Conservation (phyloP, 352 stramenopile genomes). For the Phytophthora boehmeriae region DNA sequence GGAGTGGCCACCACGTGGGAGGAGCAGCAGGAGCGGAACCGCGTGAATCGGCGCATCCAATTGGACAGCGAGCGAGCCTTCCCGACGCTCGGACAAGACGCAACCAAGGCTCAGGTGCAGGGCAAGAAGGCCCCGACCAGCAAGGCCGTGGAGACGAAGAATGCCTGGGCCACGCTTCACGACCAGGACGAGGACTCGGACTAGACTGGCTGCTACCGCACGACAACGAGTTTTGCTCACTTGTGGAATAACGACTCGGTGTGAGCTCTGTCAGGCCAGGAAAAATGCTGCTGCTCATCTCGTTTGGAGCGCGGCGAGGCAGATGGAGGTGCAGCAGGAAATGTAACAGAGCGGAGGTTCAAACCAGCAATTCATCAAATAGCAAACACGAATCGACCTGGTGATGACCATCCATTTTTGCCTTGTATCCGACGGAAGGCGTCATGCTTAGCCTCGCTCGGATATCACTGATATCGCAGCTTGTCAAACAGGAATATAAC, state of each 20-base stretch:
- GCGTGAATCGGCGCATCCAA: conserved; percentile 59
- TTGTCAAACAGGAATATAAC: conserved; percentile 92
- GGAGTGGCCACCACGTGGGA: conserved; percentile 66
- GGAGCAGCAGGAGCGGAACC: conserved; percentile 78
- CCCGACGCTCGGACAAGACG: conserved; percentile 68
- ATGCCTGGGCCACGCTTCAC: conserved; percentile 70
- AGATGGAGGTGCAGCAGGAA: conserved; percentile 7
- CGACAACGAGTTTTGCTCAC: neutral
- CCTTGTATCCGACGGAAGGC: conserved; percentile 8
- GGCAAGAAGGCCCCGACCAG: conserved; percentile 66
- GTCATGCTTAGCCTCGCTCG: conserved; percentile 14
- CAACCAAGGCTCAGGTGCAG: conserved; percentile 52
- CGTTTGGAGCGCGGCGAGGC: conserved; percentile 7
- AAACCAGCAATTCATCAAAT: conserved; percentile 13
- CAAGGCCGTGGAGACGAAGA: conserved; percentile 76
- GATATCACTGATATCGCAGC: conserved; percentile 75
- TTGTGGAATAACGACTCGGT: conserved; percentile 1
- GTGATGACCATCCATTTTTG: conserved; percentile 2
- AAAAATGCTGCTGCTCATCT: conserved; percentile 18
- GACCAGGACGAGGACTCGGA: conserved; percentile 70
- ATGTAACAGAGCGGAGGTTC: conserved; percentile 24
- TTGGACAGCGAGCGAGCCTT: conserved; percentile 80
- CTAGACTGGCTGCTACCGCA: conserved; percentile 21
- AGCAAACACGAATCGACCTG: conserved; percentile 20
- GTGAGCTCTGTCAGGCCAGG: conserved; percentile 9